phyloP scores from a whole-genome alignment of 192 early-diverging fungal genomes.

The Kickxella alabastrina region DNA sequence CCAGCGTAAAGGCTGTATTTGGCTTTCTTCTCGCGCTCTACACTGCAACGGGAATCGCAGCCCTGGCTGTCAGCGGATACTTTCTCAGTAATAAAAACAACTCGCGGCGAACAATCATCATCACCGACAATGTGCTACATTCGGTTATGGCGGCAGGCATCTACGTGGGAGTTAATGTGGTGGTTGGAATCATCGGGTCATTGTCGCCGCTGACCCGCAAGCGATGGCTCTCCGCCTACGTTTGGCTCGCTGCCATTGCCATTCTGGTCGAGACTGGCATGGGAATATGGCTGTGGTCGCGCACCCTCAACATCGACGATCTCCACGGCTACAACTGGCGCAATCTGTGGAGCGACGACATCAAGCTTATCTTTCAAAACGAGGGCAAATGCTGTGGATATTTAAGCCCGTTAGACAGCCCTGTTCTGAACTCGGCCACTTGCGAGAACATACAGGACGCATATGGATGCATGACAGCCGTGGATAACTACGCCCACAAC shows the following conservation, averaged over 20 bases:
- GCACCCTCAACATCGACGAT: conserved; percentile 29
- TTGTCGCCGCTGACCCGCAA: conserved; percentile 40
- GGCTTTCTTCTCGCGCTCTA: conserved; percentile 17
- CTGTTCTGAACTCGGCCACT: conserved; percentile 11
- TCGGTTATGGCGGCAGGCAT: conserved; percentile 26
- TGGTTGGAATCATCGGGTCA: conserved; percentile 20
- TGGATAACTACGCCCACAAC: conserved; percentile 30
- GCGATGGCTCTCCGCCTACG: conserved; percentile 17
- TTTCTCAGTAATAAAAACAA: conserved; percentile 13
- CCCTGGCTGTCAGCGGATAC: conserved; percentile 21
- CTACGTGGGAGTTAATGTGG: conserved; percentile 13
- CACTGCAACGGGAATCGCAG: conserved; percentile 27
- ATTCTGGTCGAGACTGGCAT: conserved; percentile 24
- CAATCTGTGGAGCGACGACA: conserved; percentile 22
- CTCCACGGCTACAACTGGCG: conserved; percentile 47
- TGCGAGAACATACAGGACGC: conserved; percentile 12
- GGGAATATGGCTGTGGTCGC: conserved; percentile 43
- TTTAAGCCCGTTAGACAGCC: conserved; percentile 28
- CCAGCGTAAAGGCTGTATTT: conserved; percentile 18
- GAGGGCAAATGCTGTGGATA: conserved; percentile 33
- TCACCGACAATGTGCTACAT: conserved; percentile 25
- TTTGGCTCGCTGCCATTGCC: conserved; percentile 9
- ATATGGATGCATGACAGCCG: conserved; percentile 34
- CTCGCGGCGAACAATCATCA: conserved; percentile 23
- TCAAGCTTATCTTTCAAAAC: conserved; percentile 32